A percentile compares a stretch with the other conserved stretches of the same genome.
Evolutionary conservation across 2,329 filamentous ascomycete genomes (phyloP).

Genomic region (Penicillium hordei): DNA sequence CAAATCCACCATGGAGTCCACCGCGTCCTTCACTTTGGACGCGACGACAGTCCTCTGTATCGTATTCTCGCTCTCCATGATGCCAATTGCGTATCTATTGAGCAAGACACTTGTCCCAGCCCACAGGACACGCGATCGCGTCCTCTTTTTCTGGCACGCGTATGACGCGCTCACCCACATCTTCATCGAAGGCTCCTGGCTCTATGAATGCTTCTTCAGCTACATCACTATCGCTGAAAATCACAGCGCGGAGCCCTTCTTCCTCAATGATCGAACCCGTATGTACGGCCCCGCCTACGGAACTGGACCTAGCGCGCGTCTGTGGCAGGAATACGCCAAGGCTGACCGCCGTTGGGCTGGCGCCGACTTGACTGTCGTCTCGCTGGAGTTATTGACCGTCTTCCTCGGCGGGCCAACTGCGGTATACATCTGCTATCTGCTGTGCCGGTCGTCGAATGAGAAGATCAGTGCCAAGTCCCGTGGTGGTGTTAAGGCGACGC

Average conservation of each 20-base stretch:
- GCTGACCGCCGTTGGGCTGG: constrained; percentile 62
- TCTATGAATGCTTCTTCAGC: constrained; percentile 91
- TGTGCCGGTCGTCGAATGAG: constrained; percentile 37
- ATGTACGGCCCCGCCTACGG: constrained; percentile 62
- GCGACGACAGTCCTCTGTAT: constrained; percentile 55
- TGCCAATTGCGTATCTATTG: constrained; percentile 53
- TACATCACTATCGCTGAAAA: constrained; percentile 49
- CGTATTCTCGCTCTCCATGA: constrained; percentile 54
- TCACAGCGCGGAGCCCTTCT: constrained; percentile 43
- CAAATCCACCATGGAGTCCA: constrained; percentile 20
- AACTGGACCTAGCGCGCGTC: constrained; percentile 50
- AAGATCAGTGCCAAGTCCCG: constrained; percentile 18
- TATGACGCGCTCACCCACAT: constrained; percentile 92
- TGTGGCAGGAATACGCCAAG: constrained; percentile 68
- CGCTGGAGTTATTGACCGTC: constrained; percentile 62
- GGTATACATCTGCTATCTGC: constrained; percentile 56
- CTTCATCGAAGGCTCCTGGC: constrained; percentile 83
- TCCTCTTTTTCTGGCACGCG: constrained; percentile 91
- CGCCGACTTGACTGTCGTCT: constrained; percentile 59
- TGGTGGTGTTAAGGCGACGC: constrained; percentile 34
- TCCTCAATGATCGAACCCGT: constrained; percentile 55
- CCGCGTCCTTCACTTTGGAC: constrained; percentile 40
- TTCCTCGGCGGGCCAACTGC: constrained; percentile 59
- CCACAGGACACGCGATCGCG: constrained; percentile 59
- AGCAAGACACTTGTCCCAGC: constrained; percentile 54